phyloP scores from a whole-genome alignment of 2,329 filamentous ascomycete genomes.

The Nemania abortiva region DNA sequence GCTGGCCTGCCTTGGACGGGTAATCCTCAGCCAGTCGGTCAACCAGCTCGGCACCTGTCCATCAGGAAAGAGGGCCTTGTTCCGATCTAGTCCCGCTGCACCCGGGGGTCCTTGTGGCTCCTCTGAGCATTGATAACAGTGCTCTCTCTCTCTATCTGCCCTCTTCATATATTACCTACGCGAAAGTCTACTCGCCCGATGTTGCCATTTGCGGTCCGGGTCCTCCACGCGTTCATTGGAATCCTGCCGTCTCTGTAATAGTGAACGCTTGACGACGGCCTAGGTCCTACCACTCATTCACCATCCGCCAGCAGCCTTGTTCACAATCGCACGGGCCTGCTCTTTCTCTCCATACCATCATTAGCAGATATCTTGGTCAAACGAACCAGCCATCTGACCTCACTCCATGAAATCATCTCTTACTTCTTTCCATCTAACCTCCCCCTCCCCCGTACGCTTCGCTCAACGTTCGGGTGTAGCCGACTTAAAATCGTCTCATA shows the following conservation, averaged over 20 bases:
- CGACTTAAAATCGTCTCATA: conserved; percentile 10
- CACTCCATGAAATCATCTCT: conserved; percentile 27
- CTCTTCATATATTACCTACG: conserved; percentile 7
- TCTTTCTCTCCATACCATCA: conserved; percentile 9
- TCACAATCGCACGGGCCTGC: conserved; percentile 10
- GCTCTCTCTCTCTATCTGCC: conserved; percentile 3
- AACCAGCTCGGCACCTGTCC: conserved; percentile 17
- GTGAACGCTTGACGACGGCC: conserved; percentile 22
- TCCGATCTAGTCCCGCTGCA: conserved; percentile 22
- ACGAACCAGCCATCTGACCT: conserved; percentile 11
- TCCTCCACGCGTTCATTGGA: conserved; percentile 7
- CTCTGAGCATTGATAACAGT: conserved; percentile 12
- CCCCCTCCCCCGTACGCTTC: conserved; percentile 3
- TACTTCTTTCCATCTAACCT: neutral
- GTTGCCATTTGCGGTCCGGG: conserved; percentile 6
- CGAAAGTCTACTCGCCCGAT: conserved; percentile 7
- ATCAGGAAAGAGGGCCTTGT: conserved; percentile 14
- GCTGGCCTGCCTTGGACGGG: conserved; percentile 22
- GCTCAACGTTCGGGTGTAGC: conserved; percentile 7
- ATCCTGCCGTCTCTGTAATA: conserved; percentile 4
- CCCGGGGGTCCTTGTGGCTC: conserved; percentile 12
- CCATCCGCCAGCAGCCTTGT: conserved; percentile 29
- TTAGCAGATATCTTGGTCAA: neutral
- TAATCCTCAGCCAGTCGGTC: neutral
- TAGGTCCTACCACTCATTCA: conserved; percentile 19